These are phyloP conservation scores for Podospora pseudocomata DNA, from an alignment of 495 filamentous ascomycete genomes.

Conservation along the genomic window DNA sequence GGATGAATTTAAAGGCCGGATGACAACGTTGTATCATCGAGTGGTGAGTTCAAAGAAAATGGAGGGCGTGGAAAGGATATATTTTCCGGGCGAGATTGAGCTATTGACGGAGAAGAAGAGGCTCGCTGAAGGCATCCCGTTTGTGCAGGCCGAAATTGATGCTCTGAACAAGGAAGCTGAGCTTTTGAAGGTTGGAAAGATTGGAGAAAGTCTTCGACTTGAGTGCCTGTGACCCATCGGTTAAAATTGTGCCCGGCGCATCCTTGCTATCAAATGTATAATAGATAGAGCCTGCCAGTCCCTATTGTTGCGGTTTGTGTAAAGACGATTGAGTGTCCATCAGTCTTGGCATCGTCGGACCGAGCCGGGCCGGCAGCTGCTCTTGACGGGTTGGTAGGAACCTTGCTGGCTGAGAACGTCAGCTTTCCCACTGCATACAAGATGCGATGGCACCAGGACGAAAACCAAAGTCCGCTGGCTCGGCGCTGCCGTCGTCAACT, in stretches of 20 bases:
- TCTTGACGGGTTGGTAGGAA: neutral
- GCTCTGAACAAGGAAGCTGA: slow-evolving; percentile 65
- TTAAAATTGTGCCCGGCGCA: too few relatives aligned
- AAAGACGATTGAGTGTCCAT: too few relatives aligned
- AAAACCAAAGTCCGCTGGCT: slow-evolving; percentile 41
- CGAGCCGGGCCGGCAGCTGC: neutral
- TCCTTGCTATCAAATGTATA: too few relatives aligned
- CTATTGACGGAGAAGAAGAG: slow-evolving; percentile 57
- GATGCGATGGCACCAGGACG: slow-evolving; percentile 40
- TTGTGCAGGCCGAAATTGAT: slow-evolving; percentile 60
- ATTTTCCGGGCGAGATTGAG: slow-evolving; percentile 78
- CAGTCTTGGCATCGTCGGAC: neutral
- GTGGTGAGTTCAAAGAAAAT: slow-evolving; percentile 63
- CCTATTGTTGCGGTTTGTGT: too few relatives aligned
- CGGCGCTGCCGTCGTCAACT: slow-evolving; percentile 57
- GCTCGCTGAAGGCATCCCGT: slow-evolving; percentile 59
- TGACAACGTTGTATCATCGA: slow-evolving; percentile 65
- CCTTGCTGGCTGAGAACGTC: neutral
- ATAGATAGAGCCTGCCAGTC: too few relatives aligned
- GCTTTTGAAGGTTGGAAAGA: slow-evolving; percentile 40
- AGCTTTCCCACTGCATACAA: neutral
- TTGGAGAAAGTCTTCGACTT: neutral
- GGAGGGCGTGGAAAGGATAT: slow-evolving; percentile 68
- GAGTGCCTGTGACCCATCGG: too few relatives aligned
- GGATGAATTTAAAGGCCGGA: slow-evolving; percentile 64